These are phyloP conservation scores for Neurospora sublineolata DNA, from an alignment of 495 filamentous ascomycete species.

Conservation along the genomic window DNA sequence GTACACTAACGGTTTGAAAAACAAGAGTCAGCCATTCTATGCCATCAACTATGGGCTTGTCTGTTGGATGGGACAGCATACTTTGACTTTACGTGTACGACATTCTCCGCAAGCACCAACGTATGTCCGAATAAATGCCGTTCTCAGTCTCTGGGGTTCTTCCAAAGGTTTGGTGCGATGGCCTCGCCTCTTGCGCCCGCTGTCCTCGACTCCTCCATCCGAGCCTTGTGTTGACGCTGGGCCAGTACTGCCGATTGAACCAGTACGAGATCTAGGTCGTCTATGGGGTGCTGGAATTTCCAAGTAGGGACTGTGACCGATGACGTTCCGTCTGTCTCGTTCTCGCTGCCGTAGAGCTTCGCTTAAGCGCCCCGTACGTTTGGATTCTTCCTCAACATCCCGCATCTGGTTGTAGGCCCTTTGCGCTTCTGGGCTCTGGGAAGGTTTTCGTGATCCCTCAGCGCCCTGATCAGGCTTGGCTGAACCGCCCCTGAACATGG, in stretches of 20 bases:
- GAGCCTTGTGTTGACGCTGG: background rate
- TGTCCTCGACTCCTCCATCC: background rate
- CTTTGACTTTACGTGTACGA: constrained; percentile 13
- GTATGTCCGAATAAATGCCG: constrained; percentile 17
- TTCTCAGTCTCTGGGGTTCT: constrained; percentile 1
- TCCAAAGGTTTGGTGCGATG: constrained; percentile 12
- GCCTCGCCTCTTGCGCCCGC: constrained; percentile 2
- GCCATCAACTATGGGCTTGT: background rate
- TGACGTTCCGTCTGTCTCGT: background rate
- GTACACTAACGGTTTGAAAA: constrained; percentile 3
- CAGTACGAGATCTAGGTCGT: background rate
- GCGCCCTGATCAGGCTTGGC: background rate
- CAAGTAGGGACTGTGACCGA: background rate
- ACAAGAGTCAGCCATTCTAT: background rate
- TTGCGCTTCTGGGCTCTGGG: constrained; percentile 22
- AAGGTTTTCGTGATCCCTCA: background rate
- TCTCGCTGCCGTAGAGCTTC: background rate
- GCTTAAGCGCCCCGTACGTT: background rate
- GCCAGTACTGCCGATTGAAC: background rate
- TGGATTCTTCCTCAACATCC: constrained; percentile 10
- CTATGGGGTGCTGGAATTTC: background rate
- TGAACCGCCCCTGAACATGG: background rate
- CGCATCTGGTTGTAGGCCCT: constrained; percentile 24
- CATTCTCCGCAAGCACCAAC: constrained; percentile 17
- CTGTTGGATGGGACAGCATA: constrained; percentile 1